Evolutionary conservation across 331 rosid species (phyloP).

Genomic region (Malus hybrid): DNA sequence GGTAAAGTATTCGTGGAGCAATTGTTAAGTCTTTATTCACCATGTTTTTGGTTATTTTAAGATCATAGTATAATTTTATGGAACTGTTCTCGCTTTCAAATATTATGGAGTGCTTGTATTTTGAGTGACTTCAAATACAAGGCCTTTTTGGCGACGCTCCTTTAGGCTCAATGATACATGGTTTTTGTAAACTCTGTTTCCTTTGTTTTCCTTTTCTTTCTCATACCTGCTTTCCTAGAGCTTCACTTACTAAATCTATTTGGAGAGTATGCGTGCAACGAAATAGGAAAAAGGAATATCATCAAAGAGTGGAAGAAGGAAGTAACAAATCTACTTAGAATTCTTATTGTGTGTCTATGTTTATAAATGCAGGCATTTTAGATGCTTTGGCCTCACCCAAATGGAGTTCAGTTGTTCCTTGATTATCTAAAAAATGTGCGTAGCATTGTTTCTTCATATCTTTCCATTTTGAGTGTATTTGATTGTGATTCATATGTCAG

Average conservation of each 20-base stretch:
- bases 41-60: slow-evolving; percentile 2
- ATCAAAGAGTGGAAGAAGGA: background rate
- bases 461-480: background rate
- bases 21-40: background rate
- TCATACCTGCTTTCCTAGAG: background rate
- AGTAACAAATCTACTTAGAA: background rate
- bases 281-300: background rate
- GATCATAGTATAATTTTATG: background rate
- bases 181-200: background rate
- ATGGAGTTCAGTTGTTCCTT: background rate
- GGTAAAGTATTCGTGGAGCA: slow-evolving; percentile 30
- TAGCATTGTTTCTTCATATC: background rate
- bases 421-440: background rate
- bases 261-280: background rate
- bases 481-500: background rate
- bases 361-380: background rate
- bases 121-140: background rate
- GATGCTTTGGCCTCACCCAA: background rate
- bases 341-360: background rate
- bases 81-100: background rate
- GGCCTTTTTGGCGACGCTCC: background rate
- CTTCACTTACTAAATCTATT: background rate
- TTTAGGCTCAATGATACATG: background rate
- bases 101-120: background rate
- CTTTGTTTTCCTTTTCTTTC: background rate